Evolutionary conservation across 108 stramenopile species (phyloP).

Genomic region (Discostella pseudostelligera): DNA sequence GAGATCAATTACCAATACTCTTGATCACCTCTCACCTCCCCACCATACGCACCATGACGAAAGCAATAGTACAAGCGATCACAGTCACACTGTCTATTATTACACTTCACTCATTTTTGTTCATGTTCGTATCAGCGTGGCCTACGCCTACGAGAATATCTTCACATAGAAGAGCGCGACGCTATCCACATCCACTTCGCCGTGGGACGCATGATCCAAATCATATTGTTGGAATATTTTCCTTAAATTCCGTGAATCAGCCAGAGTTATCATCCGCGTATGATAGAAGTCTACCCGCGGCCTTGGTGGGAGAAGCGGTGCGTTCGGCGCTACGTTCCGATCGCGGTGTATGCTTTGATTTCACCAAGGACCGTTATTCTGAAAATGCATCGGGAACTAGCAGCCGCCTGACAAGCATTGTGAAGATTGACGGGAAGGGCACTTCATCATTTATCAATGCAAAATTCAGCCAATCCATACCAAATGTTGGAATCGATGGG

Average conservation of each 20-base stretch:
- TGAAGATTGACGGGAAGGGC: conserved; percentile 60
- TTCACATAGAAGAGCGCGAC: background rate
- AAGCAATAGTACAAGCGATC: too few relatives aligned
- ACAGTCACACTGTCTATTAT: too few relatives aligned
- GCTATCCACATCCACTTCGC: background rate
- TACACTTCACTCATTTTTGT: too few relatives aligned
- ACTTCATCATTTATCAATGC: conserved; percentile 64
- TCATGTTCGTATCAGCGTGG: background rate
- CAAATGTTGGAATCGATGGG: background rate
- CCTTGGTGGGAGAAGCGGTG: conserved; percentile 82
- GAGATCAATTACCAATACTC: too few relatives aligned
- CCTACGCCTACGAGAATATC: background rate
- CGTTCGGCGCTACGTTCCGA: conserved; percentile 69
- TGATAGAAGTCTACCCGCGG: conserved; percentile 64
- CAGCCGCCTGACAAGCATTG: conserved; percentile 48
- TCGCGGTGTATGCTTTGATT: conserved; percentile 58
- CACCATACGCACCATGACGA: too few relatives aligned
- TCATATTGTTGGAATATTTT: background rate
- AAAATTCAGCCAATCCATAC: conserved; percentile 63
- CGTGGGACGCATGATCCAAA: background rate
- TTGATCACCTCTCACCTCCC: too few relatives aligned
- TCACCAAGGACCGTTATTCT: conserved; percentile 23
- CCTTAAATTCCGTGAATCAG: background rate
- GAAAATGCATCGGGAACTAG: background rate
- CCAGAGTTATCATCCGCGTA: conserved; percentile 51